phyloP scores from a whole-genome alignment of 2,329 filamentous ascomycete genomes.

The Aspergillus neotritici region DNA sequence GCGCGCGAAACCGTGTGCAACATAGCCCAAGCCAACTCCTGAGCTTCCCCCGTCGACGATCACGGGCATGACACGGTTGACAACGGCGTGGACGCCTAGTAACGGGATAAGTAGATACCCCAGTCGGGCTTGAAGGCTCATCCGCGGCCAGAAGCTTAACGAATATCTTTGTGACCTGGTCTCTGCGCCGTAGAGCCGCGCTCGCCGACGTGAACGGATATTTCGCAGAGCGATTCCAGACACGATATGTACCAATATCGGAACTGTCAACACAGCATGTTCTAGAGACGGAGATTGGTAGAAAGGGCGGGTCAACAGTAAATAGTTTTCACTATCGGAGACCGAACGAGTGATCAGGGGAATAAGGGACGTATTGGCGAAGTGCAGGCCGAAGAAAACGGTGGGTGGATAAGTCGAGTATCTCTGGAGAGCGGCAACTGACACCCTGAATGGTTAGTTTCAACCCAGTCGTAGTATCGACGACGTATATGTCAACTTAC shows the following conservation, averaged over 20 bases:
- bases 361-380: conserved; percentile 75
- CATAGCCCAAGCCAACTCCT: conserved; percentile 76
- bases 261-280: conserved; percentile 70
- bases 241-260: conserved; percentile 67
- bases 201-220: conserved; percentile 64
- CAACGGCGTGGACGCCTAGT: conserved; percentile 63
- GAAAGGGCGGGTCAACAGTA: conserved; percentile 84
- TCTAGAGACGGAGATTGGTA: conserved; percentile 82
- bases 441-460: background rate
- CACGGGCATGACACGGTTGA: conserved; percentile 72
- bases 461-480: background rate
- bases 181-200: conserved; percentile 68
- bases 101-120: conserved; percentile 67
- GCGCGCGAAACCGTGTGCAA: conserved; percentile 76
- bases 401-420: conserved; percentile 85
- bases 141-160: conserved; percentile 58
- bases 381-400: conserved; percentile 69
- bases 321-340: conserved; percentile 70
- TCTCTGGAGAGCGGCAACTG: conserved; percentile 71
- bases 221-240: conserved; percentile 74
- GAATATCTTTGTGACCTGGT: conserved; percentile 47
- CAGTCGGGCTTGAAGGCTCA: conserved; percentile 64
- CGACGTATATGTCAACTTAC: conserved; percentile 44
- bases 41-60: conserved; percentile 75
- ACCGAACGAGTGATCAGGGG: conserved; percentile 70